Evolutionary conservation across 192 early-diverging fungal genomes (phyloP).

Genomic region (Entrophospora sp.): DNA sequence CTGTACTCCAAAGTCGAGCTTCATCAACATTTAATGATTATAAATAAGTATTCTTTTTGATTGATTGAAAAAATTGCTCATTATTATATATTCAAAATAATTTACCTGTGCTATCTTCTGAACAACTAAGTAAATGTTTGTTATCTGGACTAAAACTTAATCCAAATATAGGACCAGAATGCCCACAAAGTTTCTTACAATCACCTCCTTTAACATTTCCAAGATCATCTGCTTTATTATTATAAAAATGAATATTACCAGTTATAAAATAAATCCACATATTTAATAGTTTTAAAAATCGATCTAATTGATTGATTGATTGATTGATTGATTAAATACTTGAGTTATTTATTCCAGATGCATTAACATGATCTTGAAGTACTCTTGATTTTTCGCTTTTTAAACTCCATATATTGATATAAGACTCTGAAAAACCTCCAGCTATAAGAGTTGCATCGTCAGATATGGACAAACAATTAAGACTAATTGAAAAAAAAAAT

Average conservation of each 20-base stretch:
- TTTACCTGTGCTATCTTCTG: constrained; percentile 83
- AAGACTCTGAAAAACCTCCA: constrained; percentile 92
- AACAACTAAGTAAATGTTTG: constrained; percentile 80
- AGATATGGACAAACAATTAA: constrained; percentile 77
- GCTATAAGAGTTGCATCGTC: constrained; percentile 73
- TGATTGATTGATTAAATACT: no score
- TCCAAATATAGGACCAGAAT: constrained; percentile 87
- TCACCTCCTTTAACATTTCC: constrained; percentile 47
- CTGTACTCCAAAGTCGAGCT: constrained; percentile 91
- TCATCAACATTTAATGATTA: neutral
- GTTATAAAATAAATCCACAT: neutral
- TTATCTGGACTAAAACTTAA: constrained; percentile 79
- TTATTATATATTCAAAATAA: neutral
- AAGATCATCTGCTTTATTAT: constrained; percentile 47
- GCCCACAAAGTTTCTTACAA: constrained; percentile 69
- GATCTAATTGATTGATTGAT: neutral
- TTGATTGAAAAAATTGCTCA: neutral
- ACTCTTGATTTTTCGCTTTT: constrained; percentile 62
- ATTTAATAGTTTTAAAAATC: neutral
- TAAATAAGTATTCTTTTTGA: neutral
- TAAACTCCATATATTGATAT: constrained; percentile 88
- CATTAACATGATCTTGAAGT: constrained; percentile 52
- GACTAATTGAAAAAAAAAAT: constrained; percentile 27
- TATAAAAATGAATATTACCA: no score
- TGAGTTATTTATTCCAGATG: constrained; percentile 44